Evolutionary conservation across 192 early-diverging fungal species (phyloP), one percentile per base, ranked within the genome.

Genomic region (Dimargaris xerosporica): DNA sequence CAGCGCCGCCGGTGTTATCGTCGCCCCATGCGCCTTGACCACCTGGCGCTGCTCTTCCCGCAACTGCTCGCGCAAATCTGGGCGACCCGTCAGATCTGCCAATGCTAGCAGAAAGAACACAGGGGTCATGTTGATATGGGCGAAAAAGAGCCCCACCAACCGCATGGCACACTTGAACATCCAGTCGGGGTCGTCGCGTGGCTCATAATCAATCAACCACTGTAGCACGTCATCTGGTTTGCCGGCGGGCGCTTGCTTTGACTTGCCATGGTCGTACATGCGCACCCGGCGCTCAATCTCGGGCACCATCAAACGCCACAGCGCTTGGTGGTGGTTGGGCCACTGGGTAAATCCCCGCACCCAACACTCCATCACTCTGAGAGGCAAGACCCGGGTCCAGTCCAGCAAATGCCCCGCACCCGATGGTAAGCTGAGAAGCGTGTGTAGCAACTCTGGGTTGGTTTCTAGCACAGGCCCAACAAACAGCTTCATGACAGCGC

Each of bases 231-330:
- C 52, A 5, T 53, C 52, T n/a, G 52, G 52, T 23, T 19, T 19
- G 19, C 3, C 16, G 2, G 21, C 47, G 19, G 47, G 47, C 16
- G 11, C 21, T 5, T n/a, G 52, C n/a, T 21, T 19, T 3, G 11
- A 2, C 21, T n/a, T 1, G 12, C 6, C 19, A 7, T 12, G 17
- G 12, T 12, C 21, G n/a, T n/a, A 28, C 3, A 13, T 1, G 21
- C 23, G 12, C 2, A 53, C 12, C 52, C 52, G 52, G 52, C 52
- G 52, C 26, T 53, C 52, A 26, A 53, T 53, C 26, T 53, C 52
- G 21, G 52, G 52, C 11, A 21, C 25, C n/a, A 53, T 26, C 5
- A 26, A 26, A 13, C 26, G 17, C 3, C 52, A 12, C 21, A 53
- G 17, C 4, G 52, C 26, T 1, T 23, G 52, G 26, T 26, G 52